Evolutionary conservation across 192 early-diverging fungal species (phyloP).

Genomic region (Linnemannia hyalina): DNA sequence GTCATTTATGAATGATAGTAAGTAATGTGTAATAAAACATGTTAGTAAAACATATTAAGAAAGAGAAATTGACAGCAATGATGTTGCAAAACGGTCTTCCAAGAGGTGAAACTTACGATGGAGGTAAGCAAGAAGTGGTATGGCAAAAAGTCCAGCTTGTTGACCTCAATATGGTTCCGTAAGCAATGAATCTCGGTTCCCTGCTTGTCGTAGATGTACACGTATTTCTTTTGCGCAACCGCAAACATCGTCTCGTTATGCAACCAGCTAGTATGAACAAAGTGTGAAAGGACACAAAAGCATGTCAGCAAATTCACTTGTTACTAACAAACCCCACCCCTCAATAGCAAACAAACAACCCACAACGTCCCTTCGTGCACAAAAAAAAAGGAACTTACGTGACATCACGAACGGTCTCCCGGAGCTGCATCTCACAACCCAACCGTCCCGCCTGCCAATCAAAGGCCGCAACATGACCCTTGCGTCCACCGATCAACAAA

Average conservation of each 20-base stretch:
- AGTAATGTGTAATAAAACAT: not conserved
- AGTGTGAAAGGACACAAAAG: not conserved
- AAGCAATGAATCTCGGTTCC: constrained; percentile 94
- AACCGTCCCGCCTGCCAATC: constrained; percentile 90
- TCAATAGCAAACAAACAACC: not conserved
- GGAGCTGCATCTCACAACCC: constrained; percentile 86
- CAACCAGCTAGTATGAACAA: constrained; percentile 75
- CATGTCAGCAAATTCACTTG: no score
- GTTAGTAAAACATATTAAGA: not conserved
- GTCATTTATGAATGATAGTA: not conserved
- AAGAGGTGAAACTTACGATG: constrained; percentile 61
- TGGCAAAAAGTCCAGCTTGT: constrained; percentile 89
- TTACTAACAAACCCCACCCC: no score
- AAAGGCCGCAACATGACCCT: constrained; percentile 92
- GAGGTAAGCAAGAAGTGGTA: constrained; percentile 93
- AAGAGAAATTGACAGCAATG: not conserved
- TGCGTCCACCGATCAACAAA: constrained; percentile 80
- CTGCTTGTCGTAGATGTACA: constrained; percentile 93
- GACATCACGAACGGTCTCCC: constrained; percentile 92
- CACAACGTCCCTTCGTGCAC: not conserved
- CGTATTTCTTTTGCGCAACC: constrained; percentile 95
- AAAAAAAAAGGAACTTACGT: constrained; percentile 60
- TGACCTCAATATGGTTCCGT: constrained; percentile 84
- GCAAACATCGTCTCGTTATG: constrained; percentile 96
- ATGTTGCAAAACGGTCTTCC: no score